Percentiles rank a stretch among this genome's conserved stretches.
These are phyloP conservation scores for Puccinia horiana DNA, from an alignment of 1,284 basidiomycete species.

Conservation along the genomic window DNA sequence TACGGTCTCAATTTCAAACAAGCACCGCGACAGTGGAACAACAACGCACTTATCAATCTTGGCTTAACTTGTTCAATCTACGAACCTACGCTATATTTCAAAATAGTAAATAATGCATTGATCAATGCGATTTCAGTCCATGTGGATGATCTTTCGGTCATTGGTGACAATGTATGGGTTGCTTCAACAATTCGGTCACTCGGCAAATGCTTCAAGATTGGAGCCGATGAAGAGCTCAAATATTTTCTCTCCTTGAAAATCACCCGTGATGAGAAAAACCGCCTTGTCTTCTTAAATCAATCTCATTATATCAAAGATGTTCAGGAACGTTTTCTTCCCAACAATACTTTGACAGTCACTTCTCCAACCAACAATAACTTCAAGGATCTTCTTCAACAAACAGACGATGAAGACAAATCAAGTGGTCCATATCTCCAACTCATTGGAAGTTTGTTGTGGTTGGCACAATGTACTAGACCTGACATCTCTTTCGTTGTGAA, in stretches of 20 bases:
- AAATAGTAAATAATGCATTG: background rate
- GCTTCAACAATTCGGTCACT: background rate
- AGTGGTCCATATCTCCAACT: background rate
- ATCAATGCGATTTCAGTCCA: background rate
- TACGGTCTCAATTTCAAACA: no score
- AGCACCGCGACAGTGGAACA: background rate
- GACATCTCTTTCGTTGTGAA: background rate
- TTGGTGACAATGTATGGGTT: background rate
- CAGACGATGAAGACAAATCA: background rate
- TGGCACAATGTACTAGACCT: background rate
- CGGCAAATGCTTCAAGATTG: background rate
- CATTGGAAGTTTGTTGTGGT: background rate
- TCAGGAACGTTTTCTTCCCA: background rate
- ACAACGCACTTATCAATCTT: background rate
- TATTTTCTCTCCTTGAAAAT: conserved; percentile 25
- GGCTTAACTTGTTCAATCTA: background rate
- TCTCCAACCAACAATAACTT: background rate
- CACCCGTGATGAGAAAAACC: background rate
- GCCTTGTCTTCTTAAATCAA: background rate
- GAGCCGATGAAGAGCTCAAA: background rate
- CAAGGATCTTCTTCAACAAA: background rate
- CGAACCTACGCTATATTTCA: conserved; percentile 20
- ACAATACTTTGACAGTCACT: background rate
- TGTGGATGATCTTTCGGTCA: conserved; percentile 10
- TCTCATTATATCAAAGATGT: background rate